Evolutionary conservation across 2,329 filamentous ascomycete species (phyloP).

Genomic region (Ceratocystis diversiconidia): DNA sequence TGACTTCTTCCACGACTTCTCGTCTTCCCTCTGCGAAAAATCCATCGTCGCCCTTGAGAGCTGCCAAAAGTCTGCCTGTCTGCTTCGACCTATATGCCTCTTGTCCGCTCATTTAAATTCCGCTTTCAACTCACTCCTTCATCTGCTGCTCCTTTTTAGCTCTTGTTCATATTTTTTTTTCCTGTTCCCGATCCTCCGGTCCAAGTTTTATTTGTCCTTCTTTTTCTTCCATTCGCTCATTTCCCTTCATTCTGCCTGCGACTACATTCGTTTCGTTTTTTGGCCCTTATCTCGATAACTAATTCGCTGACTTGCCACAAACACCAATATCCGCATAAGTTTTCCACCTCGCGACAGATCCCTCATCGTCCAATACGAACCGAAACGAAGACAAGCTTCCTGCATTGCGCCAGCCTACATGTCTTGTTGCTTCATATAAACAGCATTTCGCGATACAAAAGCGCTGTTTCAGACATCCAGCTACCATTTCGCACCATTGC

Average conservation of each 20-base stretch:
- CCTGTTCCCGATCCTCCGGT: neutral
- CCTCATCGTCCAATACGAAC: neutral
- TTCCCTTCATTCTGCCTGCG: neutral
- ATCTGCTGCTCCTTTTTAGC: neutral
- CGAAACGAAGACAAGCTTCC: neutral
- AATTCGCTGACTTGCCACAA: neutral
- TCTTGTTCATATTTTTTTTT: neutral
- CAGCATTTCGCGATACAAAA: neutral
- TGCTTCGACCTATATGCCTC: neutral
- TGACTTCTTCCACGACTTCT: neutral
- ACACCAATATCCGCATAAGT: neutral
- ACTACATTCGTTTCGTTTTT: neutral
- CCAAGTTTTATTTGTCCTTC: neutral
- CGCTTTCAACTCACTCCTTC: neutral
- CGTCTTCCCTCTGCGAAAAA: neutral
- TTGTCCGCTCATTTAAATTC: neutral
- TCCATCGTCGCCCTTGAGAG: neutral
- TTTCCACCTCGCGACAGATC: neutral
- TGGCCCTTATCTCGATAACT: neutral
- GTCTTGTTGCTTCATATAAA: neutral
- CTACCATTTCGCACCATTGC: neutral
- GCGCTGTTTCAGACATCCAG: constrained; percentile 1
- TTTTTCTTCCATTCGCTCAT: neutral
- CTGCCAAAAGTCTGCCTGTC: neutral
- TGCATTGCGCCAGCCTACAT: constrained; percentile 3